A percentile compares a stretch with the other conserved stretches of the same genome.
Evolutionary conservation across 164 flowering plant species (phyloP).

Genomic region (Amborella trichopoda): DNA sequence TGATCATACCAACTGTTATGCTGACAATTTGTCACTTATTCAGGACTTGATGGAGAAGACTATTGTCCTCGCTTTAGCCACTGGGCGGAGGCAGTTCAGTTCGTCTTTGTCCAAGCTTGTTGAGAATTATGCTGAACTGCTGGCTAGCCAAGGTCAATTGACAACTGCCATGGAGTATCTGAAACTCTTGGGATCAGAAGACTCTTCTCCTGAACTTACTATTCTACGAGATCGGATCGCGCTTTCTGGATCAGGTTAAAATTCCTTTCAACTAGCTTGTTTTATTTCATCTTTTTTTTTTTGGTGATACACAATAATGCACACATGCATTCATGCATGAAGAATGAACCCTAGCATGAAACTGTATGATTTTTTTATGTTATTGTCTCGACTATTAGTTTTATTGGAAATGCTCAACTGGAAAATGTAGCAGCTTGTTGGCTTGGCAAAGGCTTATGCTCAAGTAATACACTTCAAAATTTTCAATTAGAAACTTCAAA

Average conservation of each 20-base stretch:
- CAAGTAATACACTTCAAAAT: too few species aligned
- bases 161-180: constrained; percentile 85
- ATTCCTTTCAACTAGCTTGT: neutral
- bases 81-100: constrained; percentile 79
- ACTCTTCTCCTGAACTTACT: constrained; percentile 69
- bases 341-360: too few species aligned
- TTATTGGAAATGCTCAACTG: too few species aligned
- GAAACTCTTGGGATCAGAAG: constrained; percentile 75
- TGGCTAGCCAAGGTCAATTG: constrained; percentile 89
- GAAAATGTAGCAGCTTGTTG: too few species aligned
- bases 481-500: too few species aligned
- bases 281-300: neutral
- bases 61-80: constrained; percentile 78
- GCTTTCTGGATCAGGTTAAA: constrained; percentile 51
- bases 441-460: too few species aligned
- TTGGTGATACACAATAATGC: neutral
- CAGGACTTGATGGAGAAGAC: constrained; percentile 99
- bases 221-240: constrained; percentile 77
- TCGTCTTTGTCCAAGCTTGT: constrained; percentile 73
- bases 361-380: too few species aligned
- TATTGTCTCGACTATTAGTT: too few species aligned
- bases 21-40: too few species aligned
- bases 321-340: too few species aligned
- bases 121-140: constrained; percentile 91
- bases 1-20: too few species aligned